Conservation (phyloP, 148 eudicot genomes). For the Rhododendron kiyosumense region DNA sequence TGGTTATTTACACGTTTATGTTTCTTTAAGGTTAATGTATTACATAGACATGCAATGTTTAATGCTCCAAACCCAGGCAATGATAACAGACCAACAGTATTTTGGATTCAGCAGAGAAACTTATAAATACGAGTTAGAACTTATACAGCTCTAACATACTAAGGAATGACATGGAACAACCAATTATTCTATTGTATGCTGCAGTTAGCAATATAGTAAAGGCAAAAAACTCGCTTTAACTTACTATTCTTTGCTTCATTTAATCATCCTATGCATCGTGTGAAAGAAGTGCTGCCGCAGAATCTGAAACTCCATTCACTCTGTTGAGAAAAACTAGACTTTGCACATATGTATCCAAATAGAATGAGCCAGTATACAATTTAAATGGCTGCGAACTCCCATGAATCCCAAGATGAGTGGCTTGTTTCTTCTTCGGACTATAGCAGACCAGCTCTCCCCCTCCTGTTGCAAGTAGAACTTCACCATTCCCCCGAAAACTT, state of each 20-base stretch:
- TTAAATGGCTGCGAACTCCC: not conserved
- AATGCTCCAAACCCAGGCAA: no score
- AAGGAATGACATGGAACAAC: not conserved
- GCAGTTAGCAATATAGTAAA: not conserved
- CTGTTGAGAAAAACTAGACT: slow-evolving; percentile 18
- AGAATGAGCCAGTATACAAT: slow-evolving; percentile 2
- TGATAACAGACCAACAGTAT: no score
- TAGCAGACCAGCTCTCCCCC: slow-evolving; percentile 13
- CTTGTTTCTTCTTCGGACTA: not conserved
- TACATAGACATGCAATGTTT: no score
- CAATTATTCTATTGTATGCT: not conserved
- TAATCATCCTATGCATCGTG: not conserved
- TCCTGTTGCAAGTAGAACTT: slow-evolving; percentile 5
- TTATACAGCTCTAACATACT: not conserved
- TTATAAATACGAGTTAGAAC: not conserved
- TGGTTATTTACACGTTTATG: not conserved
- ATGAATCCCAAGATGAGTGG: slow-evolving; percentile 8
- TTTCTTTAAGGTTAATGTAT: not conserved
- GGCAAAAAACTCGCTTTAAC: not conserved
- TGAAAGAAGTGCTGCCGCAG: not conserved
- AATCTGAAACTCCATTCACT: not conserved
- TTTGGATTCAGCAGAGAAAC: no score
- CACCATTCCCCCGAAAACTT: slow-evolving; percentile 14
- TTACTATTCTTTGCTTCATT: not conserved
- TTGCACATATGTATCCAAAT: slow-evolving; percentile 11